Evolutionary conservation across 257 asterid species (phyloP).

Genomic region (Henckelia pumila): DNA sequence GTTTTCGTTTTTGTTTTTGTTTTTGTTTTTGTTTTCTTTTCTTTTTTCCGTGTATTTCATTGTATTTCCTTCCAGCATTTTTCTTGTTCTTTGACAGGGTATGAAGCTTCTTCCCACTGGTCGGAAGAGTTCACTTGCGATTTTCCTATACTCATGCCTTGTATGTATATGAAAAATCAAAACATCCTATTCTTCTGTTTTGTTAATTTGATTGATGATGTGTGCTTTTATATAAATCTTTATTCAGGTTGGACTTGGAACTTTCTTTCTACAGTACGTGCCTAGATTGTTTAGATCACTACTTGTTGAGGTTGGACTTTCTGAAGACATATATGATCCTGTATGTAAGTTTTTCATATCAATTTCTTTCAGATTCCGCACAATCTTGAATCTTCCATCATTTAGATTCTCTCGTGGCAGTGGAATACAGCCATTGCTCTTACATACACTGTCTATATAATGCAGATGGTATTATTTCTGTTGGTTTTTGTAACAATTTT

Average conservation of each 20-base stretch:
- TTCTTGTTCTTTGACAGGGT: conserved; percentile 55
- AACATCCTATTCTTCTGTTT: conserved; percentile 8
- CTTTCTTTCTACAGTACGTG: conserved; percentile 59
- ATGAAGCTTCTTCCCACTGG: conserved; percentile 98
- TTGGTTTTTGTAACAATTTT: conserved; percentile 58
- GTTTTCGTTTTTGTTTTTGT: too few relatives aligned
- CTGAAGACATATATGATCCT: conserved; percentile 87
- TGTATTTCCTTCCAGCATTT: neutral
- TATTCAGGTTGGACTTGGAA: conserved; percentile 78
- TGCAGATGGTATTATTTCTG: conserved; percentile 67
- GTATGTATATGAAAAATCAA: conserved; percentile 46
- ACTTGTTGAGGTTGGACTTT: conserved; percentile 62
- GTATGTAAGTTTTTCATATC: conserved; percentile 77
- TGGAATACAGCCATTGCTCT: conserved; percentile 15
- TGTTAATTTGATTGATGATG: conserved; percentile 4
- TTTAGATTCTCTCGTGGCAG: conserved; percentile 14
- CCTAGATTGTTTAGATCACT: conserved; percentile 50
- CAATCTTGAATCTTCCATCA: conserved; percentile 12
- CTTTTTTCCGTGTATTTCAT: neutral
- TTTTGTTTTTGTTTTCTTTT: too few relatives aligned
- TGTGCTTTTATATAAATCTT: conserved; percentile 12
- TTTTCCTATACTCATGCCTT: conserved; percentile 67
- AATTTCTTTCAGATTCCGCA: conserved; percentile 20
- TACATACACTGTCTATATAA: conserved; percentile 24
- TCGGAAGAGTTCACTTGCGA: conserved; percentile 65